Evolutionary conservation across 495 filamentous ascomycete species (phyloP).

Genomic region (Tuber brumale): DNA sequence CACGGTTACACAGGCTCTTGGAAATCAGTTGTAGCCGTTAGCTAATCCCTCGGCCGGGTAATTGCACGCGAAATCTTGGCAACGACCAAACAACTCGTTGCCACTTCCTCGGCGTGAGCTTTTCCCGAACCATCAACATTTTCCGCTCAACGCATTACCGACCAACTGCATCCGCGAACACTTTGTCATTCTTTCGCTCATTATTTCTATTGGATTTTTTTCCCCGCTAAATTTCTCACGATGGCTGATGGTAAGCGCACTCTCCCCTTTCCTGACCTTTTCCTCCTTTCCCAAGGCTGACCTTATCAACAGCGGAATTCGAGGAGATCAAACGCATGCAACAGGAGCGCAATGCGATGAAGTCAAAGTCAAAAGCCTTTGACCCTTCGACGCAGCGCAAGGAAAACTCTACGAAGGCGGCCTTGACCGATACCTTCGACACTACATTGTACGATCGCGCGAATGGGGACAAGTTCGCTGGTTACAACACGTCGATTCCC

Average conservation of each 20-base stretch:
- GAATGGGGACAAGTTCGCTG: slow-evolving; percentile 73
- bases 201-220: slow-evolving; percentile 25
- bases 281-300: slow-evolving; percentile 38
- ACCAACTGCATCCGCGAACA: neutral
- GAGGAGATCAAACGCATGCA: slow-evolving; percentile 75
- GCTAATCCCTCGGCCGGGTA: neutral
- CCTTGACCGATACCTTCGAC: slow-evolving; percentile 90
- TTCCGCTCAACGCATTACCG: neutral
- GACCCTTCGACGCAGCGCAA: slow-evolving; percentile 80
- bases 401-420: slow-evolving; percentile 87
- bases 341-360: slow-evolving; percentile 83
- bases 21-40: neutral
- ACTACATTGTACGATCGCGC: slow-evolving; percentile 83
- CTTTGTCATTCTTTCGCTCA: slow-evolving; percentile 25
- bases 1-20: neutral
- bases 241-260: slow-evolving; percentile 57
- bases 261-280: slow-evolving; percentile 22
- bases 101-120: neutral
- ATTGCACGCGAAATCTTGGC: neutral
- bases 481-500: slow-evolving; percentile 85
- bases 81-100: neutral
- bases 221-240: slow-evolving; percentile 30
- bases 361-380: slow-evolving; percentile 81
- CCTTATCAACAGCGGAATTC: slow-evolving; percentile 58
- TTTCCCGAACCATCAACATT: neutral